Base-by-base conservation (phyloP, 179 eudicot species). In the Monotropa hypopitys region DNA sequence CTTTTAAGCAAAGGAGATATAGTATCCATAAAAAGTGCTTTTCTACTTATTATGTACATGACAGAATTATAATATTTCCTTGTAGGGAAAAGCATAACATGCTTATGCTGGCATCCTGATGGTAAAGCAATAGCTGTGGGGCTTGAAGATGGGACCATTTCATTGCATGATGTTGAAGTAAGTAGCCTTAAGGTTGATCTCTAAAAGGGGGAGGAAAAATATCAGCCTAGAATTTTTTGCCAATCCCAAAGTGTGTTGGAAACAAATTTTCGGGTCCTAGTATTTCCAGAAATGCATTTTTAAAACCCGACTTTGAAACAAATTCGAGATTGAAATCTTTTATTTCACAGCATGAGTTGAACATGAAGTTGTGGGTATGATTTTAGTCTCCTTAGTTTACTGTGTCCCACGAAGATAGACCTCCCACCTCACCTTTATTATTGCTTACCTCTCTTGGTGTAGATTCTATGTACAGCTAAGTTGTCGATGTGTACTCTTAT, bases 81-180 rank as follows among this genome's bases (percentile, higher is more conserved):
- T n/a, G 76, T 67, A 95, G 99, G 98, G 21, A 95, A 88, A 86
- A 83, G 89, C 84, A 84, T 95, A 76, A 88, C 92, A 77, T 91
- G 98, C 72, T 83, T 95, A 85, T 95, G 99, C 80, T 95, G 99
- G 99, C 97, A 98, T 56, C 99, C 99, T 46, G 99, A 95, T 90
- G 99, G 99, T 78, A 95, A 93, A 88, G 93, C 93, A 61, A 83
- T 95, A 81, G 98, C 98, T 47, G 94, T 86, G 82, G 99, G 99
- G 67, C 92, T 93, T 78, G 98, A 95, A 85, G 99, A 95, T 85
- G 99, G 99, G 77, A 87, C 96, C 72, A 87, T 90, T 73, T 89
- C 92, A 11, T 79, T 95, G 88, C 98, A 91, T 81, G 97, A 95
- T 81, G 99, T 95, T 70, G 99, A 95, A 85, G 99, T 95, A 79